These are phyloP conservation scores for Sporobolomyces phaffii DNA, from an alignment of 768 basidiomycete species.

Conservation along the genomic window DNA sequence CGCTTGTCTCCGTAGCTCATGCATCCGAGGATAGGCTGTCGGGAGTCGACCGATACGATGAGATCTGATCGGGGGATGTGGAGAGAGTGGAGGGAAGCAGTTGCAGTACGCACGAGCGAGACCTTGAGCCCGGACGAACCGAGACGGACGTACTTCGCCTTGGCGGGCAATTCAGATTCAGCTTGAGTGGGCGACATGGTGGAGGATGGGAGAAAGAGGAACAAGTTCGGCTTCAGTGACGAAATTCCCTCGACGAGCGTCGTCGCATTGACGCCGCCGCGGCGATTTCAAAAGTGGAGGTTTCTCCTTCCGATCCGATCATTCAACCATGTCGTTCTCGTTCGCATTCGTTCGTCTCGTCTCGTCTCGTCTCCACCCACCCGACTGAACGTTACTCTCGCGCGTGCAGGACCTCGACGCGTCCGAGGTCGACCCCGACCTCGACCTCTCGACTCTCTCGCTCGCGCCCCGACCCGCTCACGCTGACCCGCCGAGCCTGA, in stretches of 20 bases:
- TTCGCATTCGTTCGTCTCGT: conserved; percentile 18
- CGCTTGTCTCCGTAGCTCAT: conserved; percentile 33
- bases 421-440: conserved; percentile 15
- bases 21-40: conserved; percentile 56
- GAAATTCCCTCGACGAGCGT: too few species aligned
- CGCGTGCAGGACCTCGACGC: conserved; percentile 9
- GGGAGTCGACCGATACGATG: too few species aligned
- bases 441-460: conserved; percentile 6
- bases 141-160: conserved; percentile 43
- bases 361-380: neutral
- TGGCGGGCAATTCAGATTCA: neutral
- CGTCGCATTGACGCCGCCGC: too few species aligned
- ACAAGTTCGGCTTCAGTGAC: neutral
- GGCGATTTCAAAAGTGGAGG: conserved; percentile 17
- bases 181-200: neutral
- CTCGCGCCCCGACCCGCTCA: neutral
- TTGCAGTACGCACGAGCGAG: conserved; percentile 50
- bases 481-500: neutral
- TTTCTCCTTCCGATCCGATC: neutral
- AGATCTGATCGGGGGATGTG: too few species aligned
- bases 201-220: neutral
- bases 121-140: conserved; percentile 62
- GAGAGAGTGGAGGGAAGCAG: neutral
- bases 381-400: neutral
- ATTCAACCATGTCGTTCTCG: conserved; percentile 18